A percentile compares a stretch with the other conserved stretches of the same genome.
phyloP scores from a whole-genome alignment of 495 filamentous ascomycete species.

The Pyronema omphalodes region DNA sequence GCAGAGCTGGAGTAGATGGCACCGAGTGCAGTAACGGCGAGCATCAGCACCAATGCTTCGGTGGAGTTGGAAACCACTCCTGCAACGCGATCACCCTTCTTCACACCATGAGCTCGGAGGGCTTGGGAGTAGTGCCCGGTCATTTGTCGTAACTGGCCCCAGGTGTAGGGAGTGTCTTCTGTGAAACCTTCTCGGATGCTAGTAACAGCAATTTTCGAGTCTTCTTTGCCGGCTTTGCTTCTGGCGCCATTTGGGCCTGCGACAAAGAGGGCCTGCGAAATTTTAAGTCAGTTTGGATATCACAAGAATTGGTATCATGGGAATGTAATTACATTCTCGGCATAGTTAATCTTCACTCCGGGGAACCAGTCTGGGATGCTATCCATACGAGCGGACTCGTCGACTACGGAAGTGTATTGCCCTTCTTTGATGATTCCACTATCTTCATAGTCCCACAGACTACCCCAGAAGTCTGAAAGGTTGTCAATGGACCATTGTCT shows the following conservation, averaged over 20 bases:
- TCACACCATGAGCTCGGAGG: constrained; percentile 42
- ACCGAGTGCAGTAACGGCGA: constrained; percentile 46
- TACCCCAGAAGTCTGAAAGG: constrained; percentile 47
- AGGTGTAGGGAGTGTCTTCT: constrained; percentile 40
- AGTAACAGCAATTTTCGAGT: constrained; percentile 47
- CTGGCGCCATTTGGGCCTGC: constrained; percentile 17
- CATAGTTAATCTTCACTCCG: constrained; percentile 43
- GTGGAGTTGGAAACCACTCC: constrained; percentile 54
- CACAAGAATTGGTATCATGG: background rate
- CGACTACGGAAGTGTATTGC: constrained; percentile 34
- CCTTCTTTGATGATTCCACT: constrained; percentile 44
- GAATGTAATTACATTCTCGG: constrained; percentile 42
- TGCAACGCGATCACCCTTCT: constrained; percentile 51
- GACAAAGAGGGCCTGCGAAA: constrained; percentile 5
- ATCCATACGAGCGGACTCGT: constrained; percentile 49
- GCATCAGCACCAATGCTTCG: constrained; percentile 47
- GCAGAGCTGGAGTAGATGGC: constrained; percentile 52
- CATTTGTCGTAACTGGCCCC: constrained; percentile 38
- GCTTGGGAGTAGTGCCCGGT: constrained; percentile 41
- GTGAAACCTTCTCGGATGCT: constrained; percentile 51
- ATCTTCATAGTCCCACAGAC: constrained; percentile 34
- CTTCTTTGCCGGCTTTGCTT: constrained; percentile 42
- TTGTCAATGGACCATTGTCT: constrained; percentile 43
- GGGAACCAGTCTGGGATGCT: constrained; percentile 49
- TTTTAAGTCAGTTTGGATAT: background rate